Percentiles rank a stretch among this genome's conserved stretches.
Evolutionary conservation across 2,329 filamentous ascomycete genomes (phyloP).

Genomic region (Hortaea sp.): DNA sequence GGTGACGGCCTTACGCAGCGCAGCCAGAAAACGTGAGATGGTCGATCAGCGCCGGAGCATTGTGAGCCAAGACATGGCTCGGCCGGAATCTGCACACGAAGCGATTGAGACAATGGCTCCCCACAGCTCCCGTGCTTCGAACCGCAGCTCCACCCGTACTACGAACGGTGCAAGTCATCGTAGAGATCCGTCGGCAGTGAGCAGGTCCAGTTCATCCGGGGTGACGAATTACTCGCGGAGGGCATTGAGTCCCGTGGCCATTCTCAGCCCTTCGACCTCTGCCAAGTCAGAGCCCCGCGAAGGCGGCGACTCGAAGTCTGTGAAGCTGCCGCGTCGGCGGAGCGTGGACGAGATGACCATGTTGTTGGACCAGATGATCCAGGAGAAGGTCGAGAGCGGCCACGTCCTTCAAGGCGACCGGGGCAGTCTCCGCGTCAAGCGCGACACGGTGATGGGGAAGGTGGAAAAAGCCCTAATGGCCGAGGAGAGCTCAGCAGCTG

Average conservation of each 20-base stretch:
- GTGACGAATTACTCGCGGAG: conserved; percentile 19
- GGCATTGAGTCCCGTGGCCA: conserved; percentile 21
- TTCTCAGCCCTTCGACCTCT: conserved; percentile 10
- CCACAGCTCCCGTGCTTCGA: conserved; percentile 12
- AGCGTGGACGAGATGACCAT: conserved; percentile 87
- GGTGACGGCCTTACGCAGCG: conserved; percentile 75
- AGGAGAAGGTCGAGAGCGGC: conserved; percentile 70
- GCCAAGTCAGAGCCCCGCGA: background rate
- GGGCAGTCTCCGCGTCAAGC: conserved; percentile 50
- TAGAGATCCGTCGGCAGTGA: conserved; percentile 15
- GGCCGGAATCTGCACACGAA: conserved; percentile 13
- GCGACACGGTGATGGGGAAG: conserved; percentile 19
- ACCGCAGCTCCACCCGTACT: conserved; percentile 4
- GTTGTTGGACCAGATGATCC: conserved; percentile 94
- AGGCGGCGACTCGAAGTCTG: background rate
- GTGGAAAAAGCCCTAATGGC: background rate
- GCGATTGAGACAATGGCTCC: background rate
- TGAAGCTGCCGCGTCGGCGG: conserved; percentile 28
- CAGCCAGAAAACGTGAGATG: conserved; percentile 73
- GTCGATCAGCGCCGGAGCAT: conserved; percentile 16
- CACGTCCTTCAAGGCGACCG: conserved; percentile 57
- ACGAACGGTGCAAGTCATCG: conserved; percentile 10
- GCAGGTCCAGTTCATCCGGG: conserved; percentile 15
- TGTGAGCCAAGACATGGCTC: background rate
- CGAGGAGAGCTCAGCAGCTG: background rate